phyloP scores from a whole-genome alignment of 495 filamentous ascomycete species.

The Tricharina praecox region DNA sequence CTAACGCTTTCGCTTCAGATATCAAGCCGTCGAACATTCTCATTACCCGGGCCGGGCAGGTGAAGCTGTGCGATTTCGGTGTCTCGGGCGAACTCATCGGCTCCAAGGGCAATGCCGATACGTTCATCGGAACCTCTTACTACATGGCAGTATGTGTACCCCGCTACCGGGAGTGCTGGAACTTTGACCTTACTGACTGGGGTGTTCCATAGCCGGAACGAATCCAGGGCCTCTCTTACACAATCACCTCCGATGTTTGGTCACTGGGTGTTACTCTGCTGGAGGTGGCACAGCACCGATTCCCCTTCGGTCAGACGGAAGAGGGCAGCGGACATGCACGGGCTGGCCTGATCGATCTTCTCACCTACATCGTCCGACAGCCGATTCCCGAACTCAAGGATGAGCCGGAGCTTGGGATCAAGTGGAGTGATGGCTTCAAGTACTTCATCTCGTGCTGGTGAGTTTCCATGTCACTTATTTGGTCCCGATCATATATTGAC shows the following conservation, averaged over 20 bases:
- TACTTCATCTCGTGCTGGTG: conserved; percentile 99
- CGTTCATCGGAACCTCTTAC: conserved; percentile 95
- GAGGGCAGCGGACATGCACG: conserved; percentile 40
- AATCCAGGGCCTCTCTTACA: conserved; percentile 93
- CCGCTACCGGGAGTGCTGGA: background rate
- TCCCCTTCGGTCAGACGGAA: conserved; percentile 95
- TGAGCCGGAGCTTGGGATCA: conserved; percentile 62
- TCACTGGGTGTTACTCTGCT: conserved; percentile 87
- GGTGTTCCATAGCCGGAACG: conserved; percentile 47
- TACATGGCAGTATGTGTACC: conserved; percentile 60
- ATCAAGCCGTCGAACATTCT: conserved; percentile 98
- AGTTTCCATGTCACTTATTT: conserved; percentile 29
- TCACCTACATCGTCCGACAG: conserved; percentile 94
- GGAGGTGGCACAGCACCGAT: conserved; percentile 93
- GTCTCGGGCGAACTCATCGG: conserved; percentile 86
- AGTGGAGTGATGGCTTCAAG: conserved; percentile 92
- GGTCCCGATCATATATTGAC: conserved; percentile 3
- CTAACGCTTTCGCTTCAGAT: conserved; percentile 33
- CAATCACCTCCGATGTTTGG: conserved; percentile 97
- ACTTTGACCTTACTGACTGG: background rate
- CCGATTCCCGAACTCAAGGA: conserved; percentile 93
- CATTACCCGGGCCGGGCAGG: conserved; percentile 76
- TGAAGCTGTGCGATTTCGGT: conserved; percentile 96
- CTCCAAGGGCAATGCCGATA: conserved; percentile 95
- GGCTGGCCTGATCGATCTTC: conserved; percentile 78